A percentile compares a stretch with the other conserved stretches of the same genome.
Conservation (phyloP, 768 basidiomycete genomes). For the Mycena floridula region DNA sequence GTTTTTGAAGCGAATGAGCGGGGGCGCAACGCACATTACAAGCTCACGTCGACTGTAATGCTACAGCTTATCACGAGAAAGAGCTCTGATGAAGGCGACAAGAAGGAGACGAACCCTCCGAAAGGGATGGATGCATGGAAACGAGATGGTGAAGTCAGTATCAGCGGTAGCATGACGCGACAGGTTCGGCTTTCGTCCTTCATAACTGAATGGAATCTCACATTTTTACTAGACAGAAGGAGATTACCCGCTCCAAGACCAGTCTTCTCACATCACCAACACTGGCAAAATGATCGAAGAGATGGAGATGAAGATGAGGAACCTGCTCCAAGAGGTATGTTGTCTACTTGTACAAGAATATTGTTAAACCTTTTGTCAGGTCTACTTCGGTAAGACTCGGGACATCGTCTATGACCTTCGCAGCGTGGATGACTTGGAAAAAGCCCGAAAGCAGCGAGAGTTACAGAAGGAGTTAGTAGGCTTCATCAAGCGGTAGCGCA, state of each 20-base stretch:
- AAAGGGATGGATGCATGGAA: conserved; percentile 41
- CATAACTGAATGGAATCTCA: background rate
- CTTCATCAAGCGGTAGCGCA: conserved; percentile 64
- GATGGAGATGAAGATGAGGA: conserved; percentile 99
- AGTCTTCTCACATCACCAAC: conserved; percentile 84
- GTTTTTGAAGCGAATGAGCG: conserved; percentile 95
- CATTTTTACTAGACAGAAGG: conserved; percentile 59
- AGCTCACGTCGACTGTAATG: conserved; percentile 96
- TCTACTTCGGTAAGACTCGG: conserved; percentile 95
- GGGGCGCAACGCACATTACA: conserved; percentile 91
- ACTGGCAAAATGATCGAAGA: conserved; percentile 96
- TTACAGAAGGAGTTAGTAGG: conserved; percentile 89
- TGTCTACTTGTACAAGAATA: background rate
- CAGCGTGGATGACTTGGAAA: conserved; percentile 80
- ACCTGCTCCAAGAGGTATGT: conserved; percentile 79
- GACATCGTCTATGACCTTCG: conserved; percentile 92
- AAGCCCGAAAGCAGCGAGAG: conserved; percentile 72
- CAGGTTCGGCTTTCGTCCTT: conserved; percentile 53
- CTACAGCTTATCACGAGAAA: conserved; percentile 72
- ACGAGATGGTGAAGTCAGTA: conserved; percentile 66
- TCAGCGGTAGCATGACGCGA: conserved; percentile 97
- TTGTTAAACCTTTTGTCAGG: conserved; percentile 31
- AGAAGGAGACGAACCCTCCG: conserved; percentile 31
- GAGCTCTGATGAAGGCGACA: conserved; percentile 27
- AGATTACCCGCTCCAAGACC: conserved; percentile 77